A percentile compares a stretch with the other conserved stretches of the same genome.
phyloP scores from a whole-genome alignment of 2,329 filamentous ascomycete species.

The Penicillium verrucosum region DNA sequence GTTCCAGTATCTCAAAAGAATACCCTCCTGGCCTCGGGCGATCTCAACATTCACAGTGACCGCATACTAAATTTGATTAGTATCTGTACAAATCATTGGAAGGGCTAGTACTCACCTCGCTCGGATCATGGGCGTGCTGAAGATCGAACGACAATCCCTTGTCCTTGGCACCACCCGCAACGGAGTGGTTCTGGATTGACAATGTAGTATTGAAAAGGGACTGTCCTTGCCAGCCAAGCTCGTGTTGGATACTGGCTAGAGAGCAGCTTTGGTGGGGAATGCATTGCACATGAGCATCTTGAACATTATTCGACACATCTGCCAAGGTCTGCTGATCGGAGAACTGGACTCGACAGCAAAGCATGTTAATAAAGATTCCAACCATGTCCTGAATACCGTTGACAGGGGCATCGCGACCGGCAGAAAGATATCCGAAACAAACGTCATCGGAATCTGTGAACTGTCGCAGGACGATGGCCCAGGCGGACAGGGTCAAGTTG shows the following conservation, averaged over 20 bases:
- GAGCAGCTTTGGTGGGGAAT: slow-evolving; percentile 52
- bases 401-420: slow-evolving; percentile 46
- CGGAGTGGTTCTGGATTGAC: slow-evolving; percentile 40
- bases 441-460: slow-evolving; percentile 38
- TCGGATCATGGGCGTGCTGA: slow-evolving; percentile 37
- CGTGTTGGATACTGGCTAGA: slow-evolving; percentile 48
- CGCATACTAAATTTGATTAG: slow-evolving; percentile 32
- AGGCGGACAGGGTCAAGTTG: slow-evolving; percentile 38
- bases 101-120: slow-evolving; percentile 30
- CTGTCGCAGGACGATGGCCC: slow-evolving; percentile 38
- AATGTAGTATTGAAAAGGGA: slow-evolving; percentile 43
- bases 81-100: neutral
- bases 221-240: slow-evolving; percentile 35
- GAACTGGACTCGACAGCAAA: slow-evolving; percentile 49
- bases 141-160: slow-evolving; percentile 32
- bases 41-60: slow-evolving; percentile 42
- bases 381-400: slow-evolving; percentile 47
- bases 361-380: slow-evolving; percentile 55
- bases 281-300: slow-evolving; percentile 47
- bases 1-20: slow-evolving; percentile 42
- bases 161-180: slow-evolving; percentile 21
- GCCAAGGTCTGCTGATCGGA: slow-evolving; percentile 34
- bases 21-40: slow-evolving; percentile 33
- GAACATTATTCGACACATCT: slow-evolving; percentile 44
- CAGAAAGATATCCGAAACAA: slow-evolving; percentile 42